Evolutionary conservation across 2,329 filamentous ascomycete genomes (phyloP), one percentile per base, ranked within the genome.

Genomic region (Hymenoscyphus albidus): DNA sequence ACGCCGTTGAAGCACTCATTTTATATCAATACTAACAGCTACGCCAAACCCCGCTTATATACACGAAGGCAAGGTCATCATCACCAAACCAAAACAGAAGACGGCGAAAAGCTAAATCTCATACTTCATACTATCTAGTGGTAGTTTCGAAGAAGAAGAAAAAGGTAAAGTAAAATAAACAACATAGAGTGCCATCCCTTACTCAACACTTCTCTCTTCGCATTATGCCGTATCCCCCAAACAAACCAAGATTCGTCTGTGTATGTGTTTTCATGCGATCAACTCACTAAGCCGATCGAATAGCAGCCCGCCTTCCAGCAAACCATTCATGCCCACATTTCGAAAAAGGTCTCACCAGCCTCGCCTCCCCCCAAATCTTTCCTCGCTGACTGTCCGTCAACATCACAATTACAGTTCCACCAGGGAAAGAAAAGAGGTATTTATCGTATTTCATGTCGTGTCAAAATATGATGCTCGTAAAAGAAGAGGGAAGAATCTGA

Each of bases 81-180:
- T 35, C 35, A 35, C 35, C 6, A 35, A 35, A 35, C 6, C 35
- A 5, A 35, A 10, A 35, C 5, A 35, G 4, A 4, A 35, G 9
- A 35, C 35, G 6, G 35, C 35, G 35, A 22, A 22, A 51, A 10
- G 48, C 48, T 51, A 54, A 54, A 54, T 54, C 48, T 54, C 48
- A 27, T 54, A 54, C 48, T 54, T 18, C 48, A 54, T 54, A 54
- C 48, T 54, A 54, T 54, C 48, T 54, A 54, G 48, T 54, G 22
- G n/a, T 54, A 22, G 9, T 54, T 18, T 54, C 48, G 44, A 22
- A 22, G n/a, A 54, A 44, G 42, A 44, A 44, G 12, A 54, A 22
- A 54, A 54, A 48, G 35, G 35, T 35, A 54, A 54, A 54, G 48
- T 54, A 54, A 54, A 54, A 54, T 27, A 54, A 54, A 54, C 48